Percentiles rank a stretch among this genome's conserved stretches.
These are phyloP conservation scores for Dryadomyces quercus-mongolicae DNA, from an alignment of 2,329 filamentous ascomycete genomes.

Conservation along the genomic window DNA sequence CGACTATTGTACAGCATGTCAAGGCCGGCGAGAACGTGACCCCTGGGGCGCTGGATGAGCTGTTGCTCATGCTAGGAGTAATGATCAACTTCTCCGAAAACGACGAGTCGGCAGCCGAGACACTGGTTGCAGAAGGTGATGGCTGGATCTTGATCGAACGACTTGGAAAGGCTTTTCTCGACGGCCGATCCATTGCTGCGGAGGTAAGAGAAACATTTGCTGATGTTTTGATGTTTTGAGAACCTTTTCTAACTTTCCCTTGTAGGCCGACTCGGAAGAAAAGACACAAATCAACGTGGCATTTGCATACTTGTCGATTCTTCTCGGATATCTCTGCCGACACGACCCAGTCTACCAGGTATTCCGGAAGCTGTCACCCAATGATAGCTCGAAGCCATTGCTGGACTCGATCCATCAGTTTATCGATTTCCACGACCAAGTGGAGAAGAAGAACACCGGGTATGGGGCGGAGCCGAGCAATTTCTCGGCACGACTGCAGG, in stretches of 20 bases:
- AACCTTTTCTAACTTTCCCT: constrained; percentile 4
- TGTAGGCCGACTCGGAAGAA: constrained; percentile 55
- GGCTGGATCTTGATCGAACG: constrained; percentile 29
- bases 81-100: constrained; percentile 84
- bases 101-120: constrained; percentile 47
- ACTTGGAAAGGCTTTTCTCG: constrained; percentile 55
- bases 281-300: constrained; percentile 72
- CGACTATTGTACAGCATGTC: constrained; percentile 29
- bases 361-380: constrained; percentile 28
- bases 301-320: constrained; percentile 73
- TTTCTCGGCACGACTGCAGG: constrained; percentile 26
- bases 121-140: constrained; percentile 19
- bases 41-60: constrained; percentile 47
- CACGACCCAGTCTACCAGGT: constrained; percentile 29
- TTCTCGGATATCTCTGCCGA: constrained; percentile 71
- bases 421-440: constrained; percentile 37
- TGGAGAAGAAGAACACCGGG: constrained; percentile 25
- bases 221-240: neutral
- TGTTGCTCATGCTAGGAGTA: constrained; percentile 68
- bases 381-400: constrained; percentile 31
- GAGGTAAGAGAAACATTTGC: constrained; percentile 43
- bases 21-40: constrained; percentile 36
- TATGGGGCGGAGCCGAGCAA: constrained; percentile 18
- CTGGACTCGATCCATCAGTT: constrained; percentile 43
- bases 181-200: constrained; percentile 50